phyloP scores from a whole-genome alignment of 257 asterid species.

The Fraxinus excelsior region DNA sequence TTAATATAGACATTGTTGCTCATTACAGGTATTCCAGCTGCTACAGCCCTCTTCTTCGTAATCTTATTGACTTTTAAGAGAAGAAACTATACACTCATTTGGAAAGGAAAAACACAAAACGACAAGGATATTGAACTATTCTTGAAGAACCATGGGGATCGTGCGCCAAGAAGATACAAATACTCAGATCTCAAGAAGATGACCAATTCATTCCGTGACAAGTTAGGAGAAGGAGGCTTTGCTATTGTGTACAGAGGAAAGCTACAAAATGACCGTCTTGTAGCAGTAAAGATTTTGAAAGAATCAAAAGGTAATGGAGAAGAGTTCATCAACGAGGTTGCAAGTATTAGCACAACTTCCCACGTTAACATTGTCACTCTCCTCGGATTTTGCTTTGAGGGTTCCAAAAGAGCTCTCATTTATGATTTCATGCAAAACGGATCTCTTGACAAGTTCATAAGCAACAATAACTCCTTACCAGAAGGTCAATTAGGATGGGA shows the following conservation, averaged over 20 bases:
- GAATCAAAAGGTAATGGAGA: conserved; percentile 29
- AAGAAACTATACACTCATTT: not conserved
- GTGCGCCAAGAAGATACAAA: not conserved
- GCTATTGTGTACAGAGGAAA: conserved; percentile 32
- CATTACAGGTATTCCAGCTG: not conserved
- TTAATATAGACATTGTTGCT: not conserved
- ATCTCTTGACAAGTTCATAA: conserved; percentile 32
- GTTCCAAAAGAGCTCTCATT: conserved; percentile 32
- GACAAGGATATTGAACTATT: not conserved
- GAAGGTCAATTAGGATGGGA: conserved; percentile 18
- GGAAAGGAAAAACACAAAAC: not conserved
- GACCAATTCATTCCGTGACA: conserved; percentile 23
- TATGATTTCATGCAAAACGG: conserved; percentile 45
- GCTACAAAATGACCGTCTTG: conserved; percentile 9
- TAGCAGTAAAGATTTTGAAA: conserved; percentile 36
- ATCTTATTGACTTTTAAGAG: not conserved
- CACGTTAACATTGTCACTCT: conserved; percentile 34
- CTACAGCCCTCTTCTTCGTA: not conserved
- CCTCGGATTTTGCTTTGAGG: conserved; percentile 33
- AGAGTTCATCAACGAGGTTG: conserved; percentile 35
- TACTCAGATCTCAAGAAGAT: conserved; percentile 16
- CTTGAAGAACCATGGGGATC: conserved; percentile 3
- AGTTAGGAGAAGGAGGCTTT: conserved; percentile 31
- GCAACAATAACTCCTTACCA: not conserved
- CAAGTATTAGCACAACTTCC: conserved; percentile 31